Evolutionary conservation across 2,329 filamentous ascomycete species (phyloP), one percentile per base, ranked within the genome.

Genomic region (Pseudogymnoascus verrucosus): DNA sequence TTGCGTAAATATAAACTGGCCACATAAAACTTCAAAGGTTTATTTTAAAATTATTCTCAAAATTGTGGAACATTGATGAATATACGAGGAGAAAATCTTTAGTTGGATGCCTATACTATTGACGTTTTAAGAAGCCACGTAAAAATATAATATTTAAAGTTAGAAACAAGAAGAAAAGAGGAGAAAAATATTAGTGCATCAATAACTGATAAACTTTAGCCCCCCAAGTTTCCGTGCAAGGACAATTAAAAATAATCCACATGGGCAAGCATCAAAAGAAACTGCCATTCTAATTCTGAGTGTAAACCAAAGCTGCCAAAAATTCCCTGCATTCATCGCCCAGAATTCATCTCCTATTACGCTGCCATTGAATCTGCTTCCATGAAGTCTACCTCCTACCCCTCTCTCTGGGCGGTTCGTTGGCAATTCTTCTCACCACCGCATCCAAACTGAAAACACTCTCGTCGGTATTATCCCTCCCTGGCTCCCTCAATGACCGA

Each of bases 341-440:
- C 10, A 57, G n/a, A 11, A 14, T 57, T 34, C 16, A 12, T 34
- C n/a, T 34, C 26, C 12, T 47, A 16, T 12, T 5, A 34, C 16
- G 10, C 16, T 5, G 26, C 10, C 6, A 31, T 57, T 57, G 2
- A 2, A 31, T 16, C 23, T 36, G 28, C n/a, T n/a, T 57, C 6
- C 28, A 19, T 21, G 28, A 34, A 34, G 11, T 21, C 11, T 57
- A 57, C 51, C 51, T 34, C 28, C 51, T 57, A 14, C 16, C n/a
- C 28, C 51, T 57, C 28, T 21, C 16, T 12, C 28, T 34, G 16
- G 51, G 51, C 28, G 51, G 51, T 31, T 57, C 51, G 51, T 57
- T 57, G 28, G 51, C 51, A 11, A 57, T 57, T 57, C 51, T 57
- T 16, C 51, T 57, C 51, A 57, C 28, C 10, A 57, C 51, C 51